A percentile compares a stretch with the other conserved stretches of the same genome.
Evolutionary conservation across 495 filamentous ascomycete species (phyloP).

Genomic region (Elasticomyces elasticus): DNA sequence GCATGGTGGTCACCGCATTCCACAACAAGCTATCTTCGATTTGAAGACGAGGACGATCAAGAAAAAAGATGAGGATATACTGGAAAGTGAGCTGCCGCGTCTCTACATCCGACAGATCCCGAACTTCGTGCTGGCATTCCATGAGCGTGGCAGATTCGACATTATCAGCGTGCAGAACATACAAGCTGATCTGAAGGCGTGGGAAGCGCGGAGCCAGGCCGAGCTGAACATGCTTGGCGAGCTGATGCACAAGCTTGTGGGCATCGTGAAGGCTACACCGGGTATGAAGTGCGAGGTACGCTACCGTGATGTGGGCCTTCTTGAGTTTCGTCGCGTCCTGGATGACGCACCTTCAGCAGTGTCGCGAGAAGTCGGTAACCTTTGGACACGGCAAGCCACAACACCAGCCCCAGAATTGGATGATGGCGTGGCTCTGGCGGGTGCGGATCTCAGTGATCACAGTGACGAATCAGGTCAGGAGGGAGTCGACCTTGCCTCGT

Average conservation of each 20-base stretch:
- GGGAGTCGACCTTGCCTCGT: not conserved
- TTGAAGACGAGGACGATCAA: slow-evolving; percentile 51
- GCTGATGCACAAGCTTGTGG: slow-evolving; percentile 40
- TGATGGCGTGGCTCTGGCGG: not conserved
- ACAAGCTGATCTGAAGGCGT: slow-evolving; percentile 37
- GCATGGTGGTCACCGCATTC: slow-evolving; percentile 16
- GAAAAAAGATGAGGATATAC: slow-evolving; percentile 30
- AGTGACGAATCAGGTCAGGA: not conserved
- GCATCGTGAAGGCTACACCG: slow-evolving; percentile 28
- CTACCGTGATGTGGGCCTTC: slow-evolving; percentile 23
- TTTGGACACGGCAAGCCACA: not conserved
- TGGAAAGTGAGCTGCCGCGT: slow-evolving; percentile 42
- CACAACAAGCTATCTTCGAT: slow-evolving; percentile 50
- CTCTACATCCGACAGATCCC: slow-evolving; percentile 55
- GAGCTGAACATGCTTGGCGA: slow-evolving; percentile 26
- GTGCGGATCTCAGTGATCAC: not conserved
- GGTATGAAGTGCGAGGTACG: slow-evolving; percentile 39
- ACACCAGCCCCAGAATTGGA: not conserved
- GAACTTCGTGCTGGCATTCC: slow-evolving; percentile 52
- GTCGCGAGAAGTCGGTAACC: slow-evolving; percentile 9
- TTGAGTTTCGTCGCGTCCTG: slow-evolving; percentile 39
- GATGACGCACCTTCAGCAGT: slow-evolving; percentile 27
- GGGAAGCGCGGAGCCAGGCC: slow-evolving; percentile 42
- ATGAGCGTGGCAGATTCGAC: slow-evolving; percentile 43
- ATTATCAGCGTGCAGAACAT: slow-evolving; percentile 42